These are phyloP conservation scores for Adiantum capillusveneris DNA, from an alignment of 75 land plant genomes.

Conservation along the genomic window DNA sequence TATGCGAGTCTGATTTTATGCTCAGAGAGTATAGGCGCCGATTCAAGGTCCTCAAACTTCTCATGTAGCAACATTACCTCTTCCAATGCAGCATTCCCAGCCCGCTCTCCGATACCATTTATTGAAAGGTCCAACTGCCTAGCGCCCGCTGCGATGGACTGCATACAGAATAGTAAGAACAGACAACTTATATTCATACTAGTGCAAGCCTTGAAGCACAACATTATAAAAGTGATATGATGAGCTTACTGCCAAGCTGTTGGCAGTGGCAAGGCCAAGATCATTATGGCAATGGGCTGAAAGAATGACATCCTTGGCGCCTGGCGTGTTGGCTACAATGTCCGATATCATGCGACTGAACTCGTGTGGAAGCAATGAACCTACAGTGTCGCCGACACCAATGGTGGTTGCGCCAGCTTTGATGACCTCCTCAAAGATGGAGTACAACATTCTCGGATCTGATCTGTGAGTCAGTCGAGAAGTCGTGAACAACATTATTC, in stretches of 20 bases:
- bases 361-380: conserved; percentile 16
- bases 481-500: too few relatives aligned
- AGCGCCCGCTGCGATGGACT: conserved; percentile 12
- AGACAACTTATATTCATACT: background rate
- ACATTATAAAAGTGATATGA: too few relatives aligned
- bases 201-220: too few relatives aligned
- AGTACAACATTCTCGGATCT: conserved; percentile 15
- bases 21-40: too few relatives aligned
- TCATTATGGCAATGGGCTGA: conserved; percentile 30
- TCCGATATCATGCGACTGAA: conserved; percentile 7
- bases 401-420: conserved; percentile 27
- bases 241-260: conserved; percentile 18
- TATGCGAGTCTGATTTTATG: too few relatives aligned
- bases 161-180: conserved; percentile 8
- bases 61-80: conserved; percentile 15
- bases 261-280: conserved; percentile 31
- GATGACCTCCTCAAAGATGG: conserved; percentile 19
- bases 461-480: conserved; percentile 11
- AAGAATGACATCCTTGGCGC: conserved; percentile 18
- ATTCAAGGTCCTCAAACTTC: too few relatives aligned
- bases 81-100: conserved; percentile 22
- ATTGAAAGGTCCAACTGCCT: conserved; percentile 14
- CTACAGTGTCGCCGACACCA: conserved; percentile 17
- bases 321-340: conserved; percentile 19
- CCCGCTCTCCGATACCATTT: conserved; percentile 23